These are phyloP conservation scores for Grigorovia jiainica DNA, from an alignment of 805 yeast species.

Conservation along the genomic window DNA sequence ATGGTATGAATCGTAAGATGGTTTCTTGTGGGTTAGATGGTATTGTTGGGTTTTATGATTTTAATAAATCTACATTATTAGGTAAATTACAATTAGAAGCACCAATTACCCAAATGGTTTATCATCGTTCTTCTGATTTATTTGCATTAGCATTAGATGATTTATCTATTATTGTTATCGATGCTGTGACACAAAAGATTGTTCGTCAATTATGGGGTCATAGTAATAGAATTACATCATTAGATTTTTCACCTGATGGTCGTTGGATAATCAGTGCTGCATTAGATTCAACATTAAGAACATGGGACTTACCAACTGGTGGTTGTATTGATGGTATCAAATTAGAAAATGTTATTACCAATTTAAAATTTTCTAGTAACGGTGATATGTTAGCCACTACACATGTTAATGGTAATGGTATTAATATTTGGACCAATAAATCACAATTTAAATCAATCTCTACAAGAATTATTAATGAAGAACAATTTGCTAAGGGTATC, in stretches of 20 bases:
- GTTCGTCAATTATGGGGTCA: constrained; percentile 90
- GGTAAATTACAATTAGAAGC: constrained; percentile 62
- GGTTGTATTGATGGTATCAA: constrained; percentile 89
- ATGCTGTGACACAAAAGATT: constrained; percentile 66
- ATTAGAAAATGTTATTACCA: constrained; percentile 71
- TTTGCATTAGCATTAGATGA: constrained; percentile 83
- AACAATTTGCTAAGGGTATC: constrained; percentile 51
- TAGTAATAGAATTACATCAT: constrained; percentile 71
- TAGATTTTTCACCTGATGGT: constrained; percentile 91
- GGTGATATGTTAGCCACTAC: constrained; percentile 90
- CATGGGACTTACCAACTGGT: constrained; percentile 97
- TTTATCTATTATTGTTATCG: constrained; percentile 73
- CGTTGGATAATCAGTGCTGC: constrained; percentile 85
- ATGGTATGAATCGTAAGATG: constrained; percentile 83
- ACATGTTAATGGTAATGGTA: constrained; percentile 84
- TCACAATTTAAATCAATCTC: constrained; percentile 75
- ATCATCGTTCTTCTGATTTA: constrained; percentile 75
- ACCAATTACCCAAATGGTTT: constrained; percentile 68
- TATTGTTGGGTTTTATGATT: constrained; percentile 75
- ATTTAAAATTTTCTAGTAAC: constrained; percentile 68
- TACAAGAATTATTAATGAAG: constrained; percentile 65
- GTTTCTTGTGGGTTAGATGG: constrained; percentile 88
- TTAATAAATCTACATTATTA: constrained; percentile 56
- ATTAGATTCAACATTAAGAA: constrained; percentile 78
- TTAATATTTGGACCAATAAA: constrained; percentile 84